Percentiles rank a stretch among this genome's conserved stretches.
phyloP scores from a whole-genome alignment of 352 stramenopile species.

The Phytopythium montanum region DNA sequence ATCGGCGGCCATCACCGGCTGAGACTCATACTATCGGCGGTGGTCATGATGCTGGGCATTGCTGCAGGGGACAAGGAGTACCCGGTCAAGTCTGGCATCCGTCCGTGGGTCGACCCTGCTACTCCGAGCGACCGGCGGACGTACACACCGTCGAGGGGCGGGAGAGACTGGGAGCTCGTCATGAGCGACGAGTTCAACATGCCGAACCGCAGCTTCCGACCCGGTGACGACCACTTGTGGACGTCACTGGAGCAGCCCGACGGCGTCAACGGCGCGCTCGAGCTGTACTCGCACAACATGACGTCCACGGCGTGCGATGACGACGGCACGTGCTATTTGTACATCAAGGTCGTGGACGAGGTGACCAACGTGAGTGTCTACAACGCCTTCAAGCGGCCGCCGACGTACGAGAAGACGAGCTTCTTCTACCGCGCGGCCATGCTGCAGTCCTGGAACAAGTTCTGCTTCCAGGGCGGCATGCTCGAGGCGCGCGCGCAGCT shows the following conservation, averaged over 20 bases:
- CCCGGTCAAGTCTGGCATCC: slow-evolving; percentile 31
- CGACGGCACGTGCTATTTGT: slow-evolving; percentile 38
- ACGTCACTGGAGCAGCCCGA: slow-evolving; percentile 94
- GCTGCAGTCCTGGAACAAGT: slow-evolving; percentile 94
- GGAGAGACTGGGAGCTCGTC: slow-evolving; percentile 54
- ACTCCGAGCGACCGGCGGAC: slow-evolving; percentile 32
- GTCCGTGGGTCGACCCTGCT: slow-evolving; percentile 53
- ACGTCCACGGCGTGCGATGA: slow-evolving; percentile 42
- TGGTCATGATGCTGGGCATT: not conserved
- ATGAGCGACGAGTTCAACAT: slow-evolving; percentile 96
- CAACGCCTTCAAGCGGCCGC: slow-evolving; percentile 53
- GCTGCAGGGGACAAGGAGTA: slow-evolving; percentile 16
- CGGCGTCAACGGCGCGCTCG: slow-evolving; percentile 84
- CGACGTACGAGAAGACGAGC: slow-evolving; percentile 35
- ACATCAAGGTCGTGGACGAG: slow-evolving; percentile 34
- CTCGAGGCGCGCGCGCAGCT: slow-evolving; percentile 89
- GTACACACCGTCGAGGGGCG: slow-evolving; percentile 45
- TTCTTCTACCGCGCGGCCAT: slow-evolving; percentile 75
- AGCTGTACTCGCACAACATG: slow-evolving; percentile 89
- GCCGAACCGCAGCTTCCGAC: slow-evolving; percentile 81
- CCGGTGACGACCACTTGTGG: slow-evolving; percentile 92
- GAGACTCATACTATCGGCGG: not conserved
- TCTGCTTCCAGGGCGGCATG: slow-evolving; percentile 94
- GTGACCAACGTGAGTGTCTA: slow-evolving; percentile 41
- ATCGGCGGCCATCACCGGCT: not conserved